A percentile compares a stretch with the other conserved stretches of the same genome.
Conservation (phyloP, 345 rosid species). For the Pelargonium nanum region DNA sequence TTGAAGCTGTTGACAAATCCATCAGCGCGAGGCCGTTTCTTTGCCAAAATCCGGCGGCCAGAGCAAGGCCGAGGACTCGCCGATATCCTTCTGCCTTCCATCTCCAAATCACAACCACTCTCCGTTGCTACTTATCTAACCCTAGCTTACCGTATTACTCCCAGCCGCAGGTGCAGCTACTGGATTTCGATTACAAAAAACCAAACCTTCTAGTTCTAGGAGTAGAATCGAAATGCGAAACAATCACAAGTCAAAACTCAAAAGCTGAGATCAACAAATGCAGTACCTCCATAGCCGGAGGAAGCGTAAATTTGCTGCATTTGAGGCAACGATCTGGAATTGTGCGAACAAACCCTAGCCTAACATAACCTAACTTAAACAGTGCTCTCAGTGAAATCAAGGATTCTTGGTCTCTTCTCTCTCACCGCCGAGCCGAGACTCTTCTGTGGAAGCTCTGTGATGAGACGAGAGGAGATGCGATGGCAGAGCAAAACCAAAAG, state of each 20-base stretch:
- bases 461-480: too few species aligned
- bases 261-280: background rate
- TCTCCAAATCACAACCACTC: slow-evolving; percentile 2
- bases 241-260: background rate
- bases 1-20: slow-evolving; percentile 60
- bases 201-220: background rate
- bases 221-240: background rate
- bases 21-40: slow-evolving; percentile 47
- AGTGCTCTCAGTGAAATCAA: too few species aligned
- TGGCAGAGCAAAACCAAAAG: too few species aligned
- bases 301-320: too few species aligned
- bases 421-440: too few species aligned
- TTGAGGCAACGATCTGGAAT: too few species aligned
- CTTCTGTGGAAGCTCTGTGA: too few species aligned
- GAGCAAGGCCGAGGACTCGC: slow-evolving; percentile 75
- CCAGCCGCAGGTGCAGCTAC: background rate
- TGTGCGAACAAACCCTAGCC: too few species aligned
- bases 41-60: slow-evolving; percentile 58
- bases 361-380: too few species aligned
- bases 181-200: too few species aligned
- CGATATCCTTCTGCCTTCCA: slow-evolving; percentile 78
- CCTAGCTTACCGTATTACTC: background rate
- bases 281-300: too few species aligned
- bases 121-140: background rate
- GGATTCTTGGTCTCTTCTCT: too few species aligned